Evolutionary conservation across 371 early-diverging fungal species (phyloP), one percentile per base, ranked within the genome.

Genomic region (Haplosporangium sp.): DNA sequence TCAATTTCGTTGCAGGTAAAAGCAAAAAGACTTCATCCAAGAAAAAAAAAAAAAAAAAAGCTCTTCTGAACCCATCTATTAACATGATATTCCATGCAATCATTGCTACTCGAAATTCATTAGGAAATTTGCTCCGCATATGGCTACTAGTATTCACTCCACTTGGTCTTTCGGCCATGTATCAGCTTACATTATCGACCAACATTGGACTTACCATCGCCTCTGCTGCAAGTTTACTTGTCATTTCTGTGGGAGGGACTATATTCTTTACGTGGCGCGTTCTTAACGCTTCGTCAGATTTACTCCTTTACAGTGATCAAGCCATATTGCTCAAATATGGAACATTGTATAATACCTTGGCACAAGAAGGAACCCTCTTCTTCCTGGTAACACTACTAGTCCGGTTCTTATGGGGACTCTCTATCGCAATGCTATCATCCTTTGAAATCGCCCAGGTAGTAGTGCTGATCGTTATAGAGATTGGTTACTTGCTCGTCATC

Each of bases 301-400:
- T 66, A 8, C 45, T 72, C 19, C 69, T 77, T 2, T 89, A 83
- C 57, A 84, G 87, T 1, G 88, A 88, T 60, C 61, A 84, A 27
- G 84, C 83, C 0, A 63, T 87, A 3, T 60, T 88, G 9, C 79
- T 87, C 50, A 85, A 88, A 8, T 88, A 85, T 40, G 88, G 88
- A 2, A 76, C 86, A 1, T 74, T 89, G 2, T 89, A 89, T 75
- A 88, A 87, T 69, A 83, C 83, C 1, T 85, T 84, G 38, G 83
- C 85, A 0, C 86, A 86, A 40, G 87, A 86, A 19, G 74, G 79
- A 2, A 83, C 83, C 10, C 72, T 83, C 8, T 86, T 88, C 67
- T 88, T 86, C 57, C 44, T 89, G 10, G 69, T 77, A 34, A 73
- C 74, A 2, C 65, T 89, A 13, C 37, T 77, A 20, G 78, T 69